Conservation (phyloP, 1,284 basidiomycete species). For the Trametes pubescens region DNA sequence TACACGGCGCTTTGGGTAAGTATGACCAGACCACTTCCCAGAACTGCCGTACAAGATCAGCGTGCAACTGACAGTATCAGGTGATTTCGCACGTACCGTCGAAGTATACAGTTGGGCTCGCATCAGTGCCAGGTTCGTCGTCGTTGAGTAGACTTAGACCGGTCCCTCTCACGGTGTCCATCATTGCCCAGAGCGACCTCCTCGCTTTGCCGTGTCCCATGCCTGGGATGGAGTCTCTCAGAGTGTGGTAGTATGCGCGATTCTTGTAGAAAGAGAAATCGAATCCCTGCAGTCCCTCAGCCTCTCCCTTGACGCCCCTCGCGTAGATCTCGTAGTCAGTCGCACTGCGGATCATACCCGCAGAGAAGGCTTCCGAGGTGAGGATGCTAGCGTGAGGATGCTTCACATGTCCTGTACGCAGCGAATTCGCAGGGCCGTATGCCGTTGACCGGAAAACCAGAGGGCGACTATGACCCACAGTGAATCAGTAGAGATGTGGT, state of each 20-base stretch:
- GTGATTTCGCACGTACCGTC: slow-evolving; percentile 59
- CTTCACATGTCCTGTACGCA: slow-evolving; percentile 51
- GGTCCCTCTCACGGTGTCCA: slow-evolving; percentile 66
- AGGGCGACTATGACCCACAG: slow-evolving; percentile 50
- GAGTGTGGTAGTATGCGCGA: slow-evolving; percentile 76
- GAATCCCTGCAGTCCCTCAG: slow-evolving; percentile 63
- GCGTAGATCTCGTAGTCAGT: slow-evolving; percentile 77
- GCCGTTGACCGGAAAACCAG: slow-evolving; percentile 73
- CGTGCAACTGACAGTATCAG: not conserved
- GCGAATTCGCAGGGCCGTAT: slow-evolving; percentile 57
- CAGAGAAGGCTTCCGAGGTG: slow-evolving; percentile 69
- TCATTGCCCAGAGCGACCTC: slow-evolving; percentile 76
- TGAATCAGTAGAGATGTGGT: not conserved
- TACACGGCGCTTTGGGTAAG: slow-evolving; percentile 61
- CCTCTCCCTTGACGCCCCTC: slow-evolving; percentile 30
- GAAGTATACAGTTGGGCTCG: slow-evolving; percentile 64
- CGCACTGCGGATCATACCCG: slow-evolving; percentile 65
- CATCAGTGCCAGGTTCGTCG: slow-evolving; percentile 40
- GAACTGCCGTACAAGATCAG: slow-evolving; percentile 53
- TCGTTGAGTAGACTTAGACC: slow-evolving; percentile 61
- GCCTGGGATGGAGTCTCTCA: slow-evolving; percentile 57
- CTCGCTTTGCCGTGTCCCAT: slow-evolving; percentile 57
- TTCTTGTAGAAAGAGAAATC: slow-evolving; percentile 80
- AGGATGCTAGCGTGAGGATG: slow-evolving; percentile 76
- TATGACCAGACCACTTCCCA: slow-evolving; percentile 61